Evolutionary conservation across 2,329 filamentous ascomycete species (phyloP).

Genomic region (Aspergillus viridinutans): DNA sequence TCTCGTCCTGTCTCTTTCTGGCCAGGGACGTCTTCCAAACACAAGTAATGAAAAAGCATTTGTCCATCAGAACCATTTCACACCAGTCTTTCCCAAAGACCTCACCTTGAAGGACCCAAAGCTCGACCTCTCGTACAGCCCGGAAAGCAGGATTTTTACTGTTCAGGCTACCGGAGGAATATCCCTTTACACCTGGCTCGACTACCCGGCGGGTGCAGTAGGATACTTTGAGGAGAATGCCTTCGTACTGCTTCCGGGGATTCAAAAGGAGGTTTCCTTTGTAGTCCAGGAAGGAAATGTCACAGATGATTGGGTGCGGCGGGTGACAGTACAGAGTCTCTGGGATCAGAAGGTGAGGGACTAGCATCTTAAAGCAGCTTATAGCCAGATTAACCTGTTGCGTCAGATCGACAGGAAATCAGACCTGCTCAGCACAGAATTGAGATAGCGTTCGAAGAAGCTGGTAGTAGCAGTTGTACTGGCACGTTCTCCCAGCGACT

Average conservation of each 20-base stretch:
- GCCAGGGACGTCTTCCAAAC: conserved; percentile 47
- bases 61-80: conserved; percentile 50
- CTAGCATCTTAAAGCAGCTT: not conserved
- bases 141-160: conserved; percentile 36
- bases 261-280: conserved; percentile 45
- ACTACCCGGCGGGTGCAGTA: conserved; percentile 47
- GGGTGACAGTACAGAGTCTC: conserved; percentile 50
- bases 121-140: conserved; percentile 36
- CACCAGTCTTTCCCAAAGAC: conserved; percentile 43
- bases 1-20: conserved; percentile 44
- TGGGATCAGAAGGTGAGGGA: conserved; percentile 43
- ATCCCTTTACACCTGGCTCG: conserved; percentile 54
- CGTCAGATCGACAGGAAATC: no score
- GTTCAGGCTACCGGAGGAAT: conserved; percentile 47
- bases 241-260: conserved; percentile 47
- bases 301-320: conserved; percentile 41
- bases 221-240: conserved; percentile 52
- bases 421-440: not conserved
- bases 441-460: not conserved
- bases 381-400: not conserved
- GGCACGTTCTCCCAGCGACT: no score
- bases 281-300: conserved; percentile 45
- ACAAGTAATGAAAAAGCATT: conserved; percentile 36
- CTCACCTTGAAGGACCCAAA: conserved; percentile 49
- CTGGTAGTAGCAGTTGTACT: no score